Base-by-base conservation (phyloP, 805 yeast genomes). In the Pichia cabralensis region DNA sequence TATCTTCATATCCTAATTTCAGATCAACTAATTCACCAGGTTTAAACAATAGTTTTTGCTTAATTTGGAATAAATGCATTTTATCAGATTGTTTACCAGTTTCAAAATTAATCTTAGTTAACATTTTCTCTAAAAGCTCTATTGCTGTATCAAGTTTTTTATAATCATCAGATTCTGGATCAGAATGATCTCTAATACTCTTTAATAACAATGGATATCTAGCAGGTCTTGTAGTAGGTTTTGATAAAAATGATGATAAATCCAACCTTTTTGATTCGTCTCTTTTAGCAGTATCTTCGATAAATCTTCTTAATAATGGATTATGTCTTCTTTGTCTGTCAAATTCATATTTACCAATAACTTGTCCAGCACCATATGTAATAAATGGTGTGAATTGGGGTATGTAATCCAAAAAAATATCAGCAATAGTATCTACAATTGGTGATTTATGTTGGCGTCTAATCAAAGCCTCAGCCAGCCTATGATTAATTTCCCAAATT, bases 221-320 rank as follows among this genome's bases (percentile, higher is more conserved):
- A 8, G 96, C 97, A 22, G 96, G 86, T 54, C 98, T 73, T 12
- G 96, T 86, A 2, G 95, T 88, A 33, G 97, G 96, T 51, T 89
- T 94, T 6, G 95, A 84, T 43, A 92, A 67, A 50, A 86, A 92
- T 0, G 97, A 92, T 18, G 89, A 82, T 35, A 92, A 76, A 58
- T 94, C 96, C 40, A 89, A 74, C 59, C 86, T 83, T 49, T 95
- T 71, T 24, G 85, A 74, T 62, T 83, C 95, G 4, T 84, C 84
- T 44, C 80, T 65, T 49, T 84, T 74, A 48, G 83, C 94, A 5
- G 88, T 81, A 38, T 85, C 96, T 50, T 84, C 95, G 38, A 89
- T 83, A 56, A 92, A 92, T 50, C 92, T 65, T n/a, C 94, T 88
- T 63, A 92, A 89, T 41, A 81, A 72, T 31, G 94, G 80, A 57